Evolutionary conservation across 2,329 filamentous ascomycete genomes (phyloP).

Genomic region (Diplodia corticola): DNA sequence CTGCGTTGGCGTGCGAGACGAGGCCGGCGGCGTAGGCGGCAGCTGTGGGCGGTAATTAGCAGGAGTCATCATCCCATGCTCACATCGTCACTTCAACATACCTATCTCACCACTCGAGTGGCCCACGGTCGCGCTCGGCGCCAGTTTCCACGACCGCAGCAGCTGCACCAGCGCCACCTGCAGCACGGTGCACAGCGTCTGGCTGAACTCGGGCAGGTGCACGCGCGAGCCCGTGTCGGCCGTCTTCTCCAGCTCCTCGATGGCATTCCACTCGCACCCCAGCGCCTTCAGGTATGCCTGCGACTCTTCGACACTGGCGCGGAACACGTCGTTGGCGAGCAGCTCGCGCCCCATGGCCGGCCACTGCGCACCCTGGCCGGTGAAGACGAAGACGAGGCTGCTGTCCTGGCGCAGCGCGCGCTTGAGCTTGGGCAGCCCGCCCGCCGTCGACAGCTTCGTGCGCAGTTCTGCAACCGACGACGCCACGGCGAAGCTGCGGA

Average conservation of each 20-base stretch:
- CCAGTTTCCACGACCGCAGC: slow-evolving; percentile 17
- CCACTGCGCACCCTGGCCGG: slow-evolving; percentile 37
- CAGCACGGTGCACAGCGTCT: slow-evolving; percentile 22
- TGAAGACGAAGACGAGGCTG: slow-evolving; percentile 38
- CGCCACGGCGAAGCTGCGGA: background rate
- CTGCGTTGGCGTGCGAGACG: slow-evolving; percentile 20
- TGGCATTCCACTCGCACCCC: slow-evolving; percentile 24
- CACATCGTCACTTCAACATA: too few species aligned
- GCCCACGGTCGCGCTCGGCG: slow-evolving; percentile 2
- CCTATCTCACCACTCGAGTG: slow-evolving; percentile 25
- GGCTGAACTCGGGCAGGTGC: slow-evolving; percentile 23
- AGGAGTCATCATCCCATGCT: too few species aligned
- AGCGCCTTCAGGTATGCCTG: slow-evolving; percentile 12
- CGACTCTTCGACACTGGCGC: slow-evolving; percentile 26
- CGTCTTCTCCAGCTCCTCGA: slow-evolving; percentile 27
- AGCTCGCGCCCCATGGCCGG: slow-evolving; percentile 1
- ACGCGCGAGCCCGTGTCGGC: slow-evolving; percentile 26
- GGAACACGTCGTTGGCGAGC: slow-evolving; percentile 7
- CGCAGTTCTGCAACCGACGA: background rate
- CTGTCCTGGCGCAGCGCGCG: background rate
- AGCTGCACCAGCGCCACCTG: slow-evolving; percentile 23
- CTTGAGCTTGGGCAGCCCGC: background rate
- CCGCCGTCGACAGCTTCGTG: background rate
- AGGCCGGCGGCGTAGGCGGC: slow-evolving; percentile 24
- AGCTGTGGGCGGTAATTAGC: too few species aligned